phyloP scores from a whole-genome alignment of 139 green algal genomes.

The Tetradesmus obliquus region DNA sequence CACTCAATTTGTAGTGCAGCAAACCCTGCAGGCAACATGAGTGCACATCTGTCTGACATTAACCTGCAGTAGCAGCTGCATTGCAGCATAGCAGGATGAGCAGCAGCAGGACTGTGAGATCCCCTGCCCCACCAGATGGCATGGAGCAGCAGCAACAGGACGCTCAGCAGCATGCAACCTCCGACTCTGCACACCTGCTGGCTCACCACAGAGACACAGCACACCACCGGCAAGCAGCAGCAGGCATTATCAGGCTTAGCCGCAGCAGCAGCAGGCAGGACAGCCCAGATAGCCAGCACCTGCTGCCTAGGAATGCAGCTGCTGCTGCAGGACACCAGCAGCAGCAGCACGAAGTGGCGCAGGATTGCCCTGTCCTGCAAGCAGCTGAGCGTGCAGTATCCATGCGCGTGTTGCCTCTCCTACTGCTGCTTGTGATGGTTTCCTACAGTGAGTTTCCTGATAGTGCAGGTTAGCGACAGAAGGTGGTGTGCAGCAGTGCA shows the following conservation, averaged over 20 bases:
- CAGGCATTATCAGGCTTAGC: not conserved
- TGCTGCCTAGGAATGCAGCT: not conserved
- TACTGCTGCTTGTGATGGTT: conserved; percentile 36
- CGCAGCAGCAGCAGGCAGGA: not conserved
- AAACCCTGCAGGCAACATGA: not conserved
- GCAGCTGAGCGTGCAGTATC: conserved; percentile 29
- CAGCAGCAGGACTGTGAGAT: not conserved
- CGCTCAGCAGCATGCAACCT: not conserved
- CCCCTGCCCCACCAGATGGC: not conserved
- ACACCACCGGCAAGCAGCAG: not conserved
- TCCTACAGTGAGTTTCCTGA: conserved; percentile 17
- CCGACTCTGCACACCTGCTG: not conserved
- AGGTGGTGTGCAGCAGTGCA: too few relatives aligned
- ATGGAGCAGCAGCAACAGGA: not conserved
- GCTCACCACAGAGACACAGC: not conserved
- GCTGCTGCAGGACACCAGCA: not conserved
- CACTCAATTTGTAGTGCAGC: not conserved
- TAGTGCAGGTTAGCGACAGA: too few relatives aligned
- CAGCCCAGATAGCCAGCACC: not conserved
- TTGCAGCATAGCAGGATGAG: not conserved
- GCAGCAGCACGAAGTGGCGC: not conserved
- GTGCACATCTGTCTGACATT: not conserved
- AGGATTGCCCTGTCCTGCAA: not conserved
- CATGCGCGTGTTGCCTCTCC: conserved; percentile 8
- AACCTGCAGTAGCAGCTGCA: not conserved